Percentiles rank a stretch among this genome's conserved stretches.
phyloP scores from a whole-genome alignment of 306 rosid species.

The Comarum palustre region DNA sequence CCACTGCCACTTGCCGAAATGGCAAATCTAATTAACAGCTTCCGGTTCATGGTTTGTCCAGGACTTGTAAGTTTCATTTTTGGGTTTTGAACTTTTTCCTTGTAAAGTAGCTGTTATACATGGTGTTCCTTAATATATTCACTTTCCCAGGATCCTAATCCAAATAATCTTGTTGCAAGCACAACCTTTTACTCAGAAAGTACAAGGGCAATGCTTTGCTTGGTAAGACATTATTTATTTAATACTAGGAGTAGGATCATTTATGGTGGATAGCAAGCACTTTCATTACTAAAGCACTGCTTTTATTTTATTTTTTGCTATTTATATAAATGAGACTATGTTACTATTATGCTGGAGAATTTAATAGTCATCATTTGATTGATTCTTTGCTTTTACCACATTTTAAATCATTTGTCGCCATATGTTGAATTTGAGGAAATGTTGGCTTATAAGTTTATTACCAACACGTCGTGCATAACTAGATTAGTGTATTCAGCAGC shows the following conservation, averaged over 20 bases:
- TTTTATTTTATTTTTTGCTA: background rate
- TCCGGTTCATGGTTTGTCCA: conserved; percentile 68
- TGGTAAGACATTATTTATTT: conserved; percentile 54
- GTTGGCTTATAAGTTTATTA: too few species aligned
- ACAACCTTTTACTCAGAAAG: conserved; percentile 88
- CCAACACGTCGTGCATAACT: background rate
- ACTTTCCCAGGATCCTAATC: conserved; percentile 84
- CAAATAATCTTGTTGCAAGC: conserved; percentile 87
- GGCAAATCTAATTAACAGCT: conserved; percentile 71
- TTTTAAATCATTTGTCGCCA: background rate
- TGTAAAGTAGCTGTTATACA: conserved; percentile 17
- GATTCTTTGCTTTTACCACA: background rate
- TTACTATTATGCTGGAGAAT: background rate
- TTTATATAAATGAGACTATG: background rate
- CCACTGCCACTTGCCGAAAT: conserved; percentile 81
- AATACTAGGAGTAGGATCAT: conserved; percentile 13
- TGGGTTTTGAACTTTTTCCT: conserved; percentile 5
- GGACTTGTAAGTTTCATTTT: conserved; percentile 72
- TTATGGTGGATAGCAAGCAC: background rate
- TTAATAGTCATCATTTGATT: background rate
- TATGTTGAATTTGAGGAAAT: background rate
- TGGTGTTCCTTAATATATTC: conserved; percentile 24
- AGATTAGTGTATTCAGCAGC: background rate
- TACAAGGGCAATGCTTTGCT: conserved; percentile 92
- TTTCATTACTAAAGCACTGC: conserved; percentile 1